Evolutionary conservation across 2,329 filamentous ascomycete genomes (phyloP), one percentile per base, ranked within the genome.

Genomic region (Zymoseptoria ardabiliae): DNA sequence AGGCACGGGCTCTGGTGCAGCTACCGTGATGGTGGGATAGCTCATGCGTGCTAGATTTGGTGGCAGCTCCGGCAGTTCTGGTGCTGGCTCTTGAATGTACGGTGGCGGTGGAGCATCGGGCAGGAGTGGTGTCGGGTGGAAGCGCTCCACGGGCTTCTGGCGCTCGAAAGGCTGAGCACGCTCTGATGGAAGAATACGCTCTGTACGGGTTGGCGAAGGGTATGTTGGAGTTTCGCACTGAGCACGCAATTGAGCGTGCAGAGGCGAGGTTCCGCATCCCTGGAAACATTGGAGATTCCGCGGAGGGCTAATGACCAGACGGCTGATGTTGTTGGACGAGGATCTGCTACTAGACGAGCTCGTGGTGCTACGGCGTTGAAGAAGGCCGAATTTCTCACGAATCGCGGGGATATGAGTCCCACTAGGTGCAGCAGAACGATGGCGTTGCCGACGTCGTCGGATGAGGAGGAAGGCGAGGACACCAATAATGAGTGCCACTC

Each of bases 21-120:
- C 35, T 1, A 45, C 19, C 11, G 21, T 20, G n/a, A 20, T 11
- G 57, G 49, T 23, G 41, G 52, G 22, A 35, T 35, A 53, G 51
- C 51, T 53, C 51, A 53, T 19, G n/a, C 51, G 51, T n/a, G 51
- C 51, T 22, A 53, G n/a, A 9, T 28, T 28, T 10, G 51, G 22
- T 19, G 51, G 51, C 22, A 53, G 22, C 17, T 53, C 28, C 9
- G 57, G 57, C 8, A 58, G 52, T 41, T 55, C 52, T 23, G 57
- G 57, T 3, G 51, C 55, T 30, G 48, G 51, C 28, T 23, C 21
- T 19, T 48, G 30, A 13, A 58, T 56, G 22, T 56, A 59, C 8
- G 54, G 58, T 17, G 57, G 53, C 22, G 57, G 57, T 17, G 58
- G 57, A n/a, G 51, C 21, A 28, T 53, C 35, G 23, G 35, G 35